These are phyloP conservation scores for Linum trigynum DNA, from an alignment of 345 rosid species.

Conservation along the genomic window DNA sequence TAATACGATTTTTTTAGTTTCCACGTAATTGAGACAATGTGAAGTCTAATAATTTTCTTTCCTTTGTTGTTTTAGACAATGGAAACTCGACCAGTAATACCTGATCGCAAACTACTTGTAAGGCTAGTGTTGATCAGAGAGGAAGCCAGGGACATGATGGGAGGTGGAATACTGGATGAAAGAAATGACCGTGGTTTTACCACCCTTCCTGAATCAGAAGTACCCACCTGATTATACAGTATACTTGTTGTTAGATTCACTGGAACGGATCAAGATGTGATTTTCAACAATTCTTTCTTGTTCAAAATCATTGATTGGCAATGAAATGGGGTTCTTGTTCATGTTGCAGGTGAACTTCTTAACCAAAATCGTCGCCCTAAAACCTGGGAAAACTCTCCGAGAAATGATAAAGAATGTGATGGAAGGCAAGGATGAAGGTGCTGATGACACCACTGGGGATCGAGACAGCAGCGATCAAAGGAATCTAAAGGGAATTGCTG, in stretches of 20 bases:
- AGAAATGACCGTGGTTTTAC: conserved; percentile 89
- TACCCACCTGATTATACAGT: conserved; percentile 2
- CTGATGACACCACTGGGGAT: conserved; percentile 39
- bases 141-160: conserved; percentile 94
- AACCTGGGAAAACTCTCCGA: conserved; percentile 69
- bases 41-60: too few relatives aligned
- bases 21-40: too few relatives aligned
- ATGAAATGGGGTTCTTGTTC: conserved; percentile 4
- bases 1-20: too few relatives aligned
- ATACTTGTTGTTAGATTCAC: neutral
- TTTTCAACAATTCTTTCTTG: neutral
- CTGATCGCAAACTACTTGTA: conserved; percentile 76
- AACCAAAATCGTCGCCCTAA: conserved; percentile 72
- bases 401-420: conserved; percentile 81
- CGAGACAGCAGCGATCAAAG: conserved; percentile 24
- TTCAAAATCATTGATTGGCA: neutral
- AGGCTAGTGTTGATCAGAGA: conserved; percentile 87
- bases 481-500: conserved; percentile 43
- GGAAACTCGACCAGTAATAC: conserved; percentile 81
- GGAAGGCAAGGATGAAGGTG: conserved; percentile 93
- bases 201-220: conserved; percentile 94
- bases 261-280: neutral
- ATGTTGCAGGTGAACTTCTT: conserved; percentile 71
- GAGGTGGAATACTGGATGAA: conserved; percentile 90
- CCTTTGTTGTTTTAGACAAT: conserved; percentile 40